These are phyloP conservation scores for Hericium rajendrae DNA, from an alignment of 768 basidiomycete genomes.

Conservation along the genomic window DNA sequence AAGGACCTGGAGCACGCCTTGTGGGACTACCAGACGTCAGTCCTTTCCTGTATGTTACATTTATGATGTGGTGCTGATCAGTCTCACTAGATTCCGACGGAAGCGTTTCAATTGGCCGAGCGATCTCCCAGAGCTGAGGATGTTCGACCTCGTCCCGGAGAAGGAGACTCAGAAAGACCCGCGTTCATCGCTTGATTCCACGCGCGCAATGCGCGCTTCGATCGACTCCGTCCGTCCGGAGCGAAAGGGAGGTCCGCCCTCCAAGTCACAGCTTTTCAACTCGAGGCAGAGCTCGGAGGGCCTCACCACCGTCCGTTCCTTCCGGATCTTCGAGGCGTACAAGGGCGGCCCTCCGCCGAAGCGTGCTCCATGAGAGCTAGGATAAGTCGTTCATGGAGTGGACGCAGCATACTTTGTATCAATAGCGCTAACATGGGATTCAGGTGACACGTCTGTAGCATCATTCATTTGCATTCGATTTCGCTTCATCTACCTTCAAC, in stretches of 20 bases:
- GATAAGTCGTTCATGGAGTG: too few species aligned
- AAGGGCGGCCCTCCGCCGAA: background rate
- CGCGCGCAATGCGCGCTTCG: background rate
- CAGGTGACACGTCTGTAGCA: too few species aligned
- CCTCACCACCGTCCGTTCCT: conserved; percentile 8
- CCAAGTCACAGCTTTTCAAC: background rate
- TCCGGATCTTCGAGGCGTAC: conserved; percentile 11
- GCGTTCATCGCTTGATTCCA: too few species aligned
- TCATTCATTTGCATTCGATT: too few species aligned
- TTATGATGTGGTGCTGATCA: conserved; percentile 4
- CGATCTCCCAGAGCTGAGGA: conserved; percentile 21
- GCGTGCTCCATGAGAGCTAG: too few species aligned
- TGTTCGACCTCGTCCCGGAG: conserved; percentile 1
- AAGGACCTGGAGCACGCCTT: conserved; percentile 32
- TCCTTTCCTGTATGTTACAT: conserved; percentile 7
- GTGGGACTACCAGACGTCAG: conserved; percentile 54
- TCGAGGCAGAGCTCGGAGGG: conserved; percentile 6
- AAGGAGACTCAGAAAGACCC: background rate
- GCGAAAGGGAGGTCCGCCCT: background rate
- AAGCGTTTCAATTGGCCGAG: conserved; percentile 62
- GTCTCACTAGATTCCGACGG: conserved; percentile 46
- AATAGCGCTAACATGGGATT: too few species aligned
- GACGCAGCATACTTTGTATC: too few species aligned
- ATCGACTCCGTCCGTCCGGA: background rate
- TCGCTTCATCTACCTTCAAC: too few species aligned